A percentile compares a stretch with the other conserved stretches of the same genome.
Conservation (phyloP, 73 alveolate species). For the Diophrys sp. region DNA sequence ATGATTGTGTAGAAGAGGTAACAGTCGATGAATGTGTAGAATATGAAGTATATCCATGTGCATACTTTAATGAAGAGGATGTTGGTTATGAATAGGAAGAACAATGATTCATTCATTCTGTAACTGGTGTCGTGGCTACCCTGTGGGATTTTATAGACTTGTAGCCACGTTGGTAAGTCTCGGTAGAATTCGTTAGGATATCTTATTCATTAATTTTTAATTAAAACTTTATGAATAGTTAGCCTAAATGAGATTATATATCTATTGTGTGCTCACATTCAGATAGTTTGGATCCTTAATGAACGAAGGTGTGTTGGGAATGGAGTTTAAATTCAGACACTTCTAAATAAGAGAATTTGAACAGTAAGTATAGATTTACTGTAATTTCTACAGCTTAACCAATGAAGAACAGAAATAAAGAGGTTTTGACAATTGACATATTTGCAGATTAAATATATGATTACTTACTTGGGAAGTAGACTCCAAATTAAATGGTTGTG, state of each 20-base stretch:
- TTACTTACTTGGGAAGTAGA: constrained; percentile 3
- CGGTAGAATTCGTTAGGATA: too few species aligned
- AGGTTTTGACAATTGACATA: background rate
- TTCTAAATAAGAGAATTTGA: background rate
- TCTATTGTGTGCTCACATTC: background rate
- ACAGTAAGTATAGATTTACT: background rate
- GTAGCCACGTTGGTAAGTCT: too few species aligned
- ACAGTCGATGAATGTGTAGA: background rate
- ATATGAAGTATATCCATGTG: background rate
- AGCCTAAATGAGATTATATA: background rate
- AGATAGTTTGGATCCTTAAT: background rate
- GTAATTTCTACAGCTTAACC: background rate
- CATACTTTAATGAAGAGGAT: background rate
- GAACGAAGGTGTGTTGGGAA: background rate
- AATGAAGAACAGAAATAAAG: background rate
- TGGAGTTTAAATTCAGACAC: background rate
- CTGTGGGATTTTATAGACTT: too few species aligned
- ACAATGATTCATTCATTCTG: too few species aligned
- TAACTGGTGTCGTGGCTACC: too few species aligned
- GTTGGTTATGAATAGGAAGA: too few species aligned
- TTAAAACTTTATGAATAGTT: too few species aligned
- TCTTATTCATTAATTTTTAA: too few species aligned
- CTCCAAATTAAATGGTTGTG: constrained; percentile 14
- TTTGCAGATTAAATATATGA: too few species aligned
- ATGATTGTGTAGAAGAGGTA: background rate